Evolutionary conservation across 495 filamentous ascomycete genomes (phyloP), one percentile per base, ranked within the genome.

Genomic region (Neurospora africana): DNA sequence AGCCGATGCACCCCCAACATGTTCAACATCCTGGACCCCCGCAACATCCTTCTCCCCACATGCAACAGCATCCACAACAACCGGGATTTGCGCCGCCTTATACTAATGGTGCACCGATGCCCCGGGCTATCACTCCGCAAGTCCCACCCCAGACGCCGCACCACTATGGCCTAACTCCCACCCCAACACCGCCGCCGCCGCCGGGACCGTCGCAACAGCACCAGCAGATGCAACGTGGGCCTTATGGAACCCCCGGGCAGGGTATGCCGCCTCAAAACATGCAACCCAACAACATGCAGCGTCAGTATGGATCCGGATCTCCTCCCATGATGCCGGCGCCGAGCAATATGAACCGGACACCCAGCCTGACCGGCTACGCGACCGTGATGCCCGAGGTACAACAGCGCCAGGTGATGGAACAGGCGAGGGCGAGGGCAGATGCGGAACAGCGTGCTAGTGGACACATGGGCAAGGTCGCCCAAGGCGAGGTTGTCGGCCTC

Each of bases 401-500:
- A 53, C 81, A 82, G 70, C 76, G 79, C 15, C 78, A 78, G 70
- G 75, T 82, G 2, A 78, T 85, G 82, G 81, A 85, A 40, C 84
- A 85, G 75, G 83, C 83, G 13, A 78, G 81, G 40, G 84, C 84
- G 21, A 76, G 83, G 4, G 81, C 83, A 36, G 80, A 82, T 68
- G 83, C 82, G 1, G 80, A 80, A 58, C 80, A 81, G 70, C 76
- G 72, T 30, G 82, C 78, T 6, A 77, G 72, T 58, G 78, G 79
- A 5, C 78, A 79, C 71, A 80, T 78, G 75, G 75, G 78, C 70
- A 81, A 80, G 71, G 76, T 80, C 0, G 70, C 78, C 38, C 75
- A 76, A 72, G 76, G 78, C 13, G 76, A 79, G 61, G 75, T 79
- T 15, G 76, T 78, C 2, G 79, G 79, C 2, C 73, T 81, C 6